These are phyloP conservation scores for Tricholoma furcatifolium DNA, from an alignment of 768 basidiomycete genomes.

Conservation along the genomic window DNA sequence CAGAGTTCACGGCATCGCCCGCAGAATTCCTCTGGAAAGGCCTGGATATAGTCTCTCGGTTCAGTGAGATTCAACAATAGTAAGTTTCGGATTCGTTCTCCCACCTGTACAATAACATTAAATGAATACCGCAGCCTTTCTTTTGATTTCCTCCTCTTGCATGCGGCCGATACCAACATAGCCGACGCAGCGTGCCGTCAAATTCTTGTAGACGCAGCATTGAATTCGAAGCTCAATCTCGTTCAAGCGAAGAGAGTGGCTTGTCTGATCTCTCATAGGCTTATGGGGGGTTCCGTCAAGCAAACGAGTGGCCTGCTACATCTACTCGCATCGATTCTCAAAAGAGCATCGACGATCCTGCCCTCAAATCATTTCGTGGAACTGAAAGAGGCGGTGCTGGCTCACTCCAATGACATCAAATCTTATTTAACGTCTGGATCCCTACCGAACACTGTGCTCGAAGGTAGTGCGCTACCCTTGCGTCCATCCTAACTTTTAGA, in stretches of 20 bases:
- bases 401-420: conserved; percentile 30
- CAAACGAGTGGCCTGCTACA: conserved; percentile 31
- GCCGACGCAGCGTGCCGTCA: conserved; percentile 26
- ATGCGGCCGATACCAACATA: conserved; percentile 25
- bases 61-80: conserved; percentile 18
- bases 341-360: conserved; percentile 25
- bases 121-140: conserved; percentile 6
- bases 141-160: conserved; percentile 49
- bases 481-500: neutral
- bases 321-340: conserved; percentile 38
- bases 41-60: conserved; percentile 23
- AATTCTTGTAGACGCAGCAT: conserved; percentile 35
- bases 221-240: conserved; percentile 21
- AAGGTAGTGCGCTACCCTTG: conserved; percentile 30
- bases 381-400: conserved; percentile 42
- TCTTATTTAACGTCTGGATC: conserved; percentile 29
- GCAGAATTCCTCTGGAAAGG: conserved; percentile 42
- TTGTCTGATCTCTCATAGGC: conserved; percentile 36
- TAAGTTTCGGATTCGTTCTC: conserved; percentile 1
- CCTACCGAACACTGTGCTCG: conserved; percentile 22
- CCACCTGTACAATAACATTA: neutral
- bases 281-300: conserved; percentile 19
- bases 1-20: conserved; percentile 43
- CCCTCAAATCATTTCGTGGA: conserved; percentile 24
- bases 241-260: conserved; percentile 34